Evolutionary conservation across 192 early-diverging fungal genomes (phyloP).

Genomic region (Coemansia sp.): DNA sequence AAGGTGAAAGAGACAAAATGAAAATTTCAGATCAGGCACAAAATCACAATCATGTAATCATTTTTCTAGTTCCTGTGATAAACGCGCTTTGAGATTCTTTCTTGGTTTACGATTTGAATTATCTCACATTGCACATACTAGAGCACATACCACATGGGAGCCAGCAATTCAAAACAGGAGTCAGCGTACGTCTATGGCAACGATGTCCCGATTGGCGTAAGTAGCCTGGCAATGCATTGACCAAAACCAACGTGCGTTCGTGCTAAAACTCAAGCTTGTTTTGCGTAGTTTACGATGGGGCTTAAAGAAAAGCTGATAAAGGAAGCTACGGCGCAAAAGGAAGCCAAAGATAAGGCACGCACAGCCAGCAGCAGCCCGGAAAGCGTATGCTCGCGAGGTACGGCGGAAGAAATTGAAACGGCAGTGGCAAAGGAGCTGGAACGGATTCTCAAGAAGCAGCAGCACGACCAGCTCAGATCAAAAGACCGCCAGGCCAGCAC

Average conservation of each 20-base stretch:
- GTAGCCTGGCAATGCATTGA: slow-evolving; percentile 10
- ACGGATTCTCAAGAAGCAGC: slow-evolving; percentile 48
- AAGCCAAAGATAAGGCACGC: background rate
- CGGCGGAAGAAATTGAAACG: slow-evolving; percentile 30
- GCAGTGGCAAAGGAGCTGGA: slow-evolving; percentile 47
- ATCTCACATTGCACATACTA: background rate
- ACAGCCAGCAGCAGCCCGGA: slow-evolving; percentile 3
- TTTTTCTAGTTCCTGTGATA: background rate
- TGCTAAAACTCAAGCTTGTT: background rate
- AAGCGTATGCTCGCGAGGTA: slow-evolving; percentile 15
- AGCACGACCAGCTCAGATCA: slow-evolving; percentile 39
- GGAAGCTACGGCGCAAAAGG: slow-evolving; percentile 4
- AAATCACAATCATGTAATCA: background rate
- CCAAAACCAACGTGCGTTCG: background rate
- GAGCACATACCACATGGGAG: slow-evolving; percentile 26
- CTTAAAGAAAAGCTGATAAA: slow-evolving; percentile 41
- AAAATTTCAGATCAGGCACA: slow-evolving; percentile 1
- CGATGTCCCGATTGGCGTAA: slow-evolving; percentile 48
- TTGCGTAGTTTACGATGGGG: slow-evolving; percentile 39
- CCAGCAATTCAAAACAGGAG: slow-evolving; percentile 48
- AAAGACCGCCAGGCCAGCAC: slow-evolving; percentile 48
- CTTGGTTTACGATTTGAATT: slow-evolving; percentile 5
- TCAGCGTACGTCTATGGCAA: slow-evolving; percentile 44
- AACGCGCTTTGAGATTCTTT: background rate
- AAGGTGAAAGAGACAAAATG: background rate